phyloP scores from a whole-genome alignment of 306 rosid genomes.

The Castanea sativa region DNA sequence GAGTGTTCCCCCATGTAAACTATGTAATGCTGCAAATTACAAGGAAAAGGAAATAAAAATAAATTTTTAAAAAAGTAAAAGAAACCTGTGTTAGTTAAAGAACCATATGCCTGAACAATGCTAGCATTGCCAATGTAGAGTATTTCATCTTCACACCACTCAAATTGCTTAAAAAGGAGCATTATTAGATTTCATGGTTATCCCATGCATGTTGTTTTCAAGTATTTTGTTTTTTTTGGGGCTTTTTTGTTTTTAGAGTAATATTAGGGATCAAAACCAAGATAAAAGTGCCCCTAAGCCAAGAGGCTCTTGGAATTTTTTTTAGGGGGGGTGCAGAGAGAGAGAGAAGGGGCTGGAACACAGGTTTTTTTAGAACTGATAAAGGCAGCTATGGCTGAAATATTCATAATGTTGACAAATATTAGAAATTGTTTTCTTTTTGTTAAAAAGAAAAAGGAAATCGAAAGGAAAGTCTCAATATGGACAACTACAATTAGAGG shows the following conservation, averaged over 20 bases:
- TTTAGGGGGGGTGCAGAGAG: not conserved
- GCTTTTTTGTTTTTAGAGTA: not conserved
- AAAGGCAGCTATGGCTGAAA: not conserved
- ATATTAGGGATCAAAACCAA: no score
- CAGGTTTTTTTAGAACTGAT: not conserved
- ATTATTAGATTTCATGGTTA: not conserved
- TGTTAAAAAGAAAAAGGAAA: not conserved
- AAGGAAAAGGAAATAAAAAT: not conserved
- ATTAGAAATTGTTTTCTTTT: not conserved
- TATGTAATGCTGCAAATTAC: conserved; percentile 52
- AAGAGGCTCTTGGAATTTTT: no score
- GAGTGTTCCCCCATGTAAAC: conserved; percentile 69
- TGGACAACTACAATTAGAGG: not conserved
- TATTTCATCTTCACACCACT: not conserved
- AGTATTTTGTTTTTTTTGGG: not conserved
- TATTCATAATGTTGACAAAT: not conserved
- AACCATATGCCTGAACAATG: not conserved
- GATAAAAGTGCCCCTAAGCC: no score
- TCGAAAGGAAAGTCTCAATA: no score
- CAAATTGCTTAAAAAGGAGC: not conserved
- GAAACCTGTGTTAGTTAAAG: no score
- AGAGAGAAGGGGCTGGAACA: no score
- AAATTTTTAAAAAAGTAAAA: not conserved
- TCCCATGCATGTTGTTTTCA: not conserved
- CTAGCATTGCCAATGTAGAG: not conserved